phyloP scores from a whole-genome alignment of 1,284 basidiomycete species.

The Cystobasidium pallidum region DNA sequence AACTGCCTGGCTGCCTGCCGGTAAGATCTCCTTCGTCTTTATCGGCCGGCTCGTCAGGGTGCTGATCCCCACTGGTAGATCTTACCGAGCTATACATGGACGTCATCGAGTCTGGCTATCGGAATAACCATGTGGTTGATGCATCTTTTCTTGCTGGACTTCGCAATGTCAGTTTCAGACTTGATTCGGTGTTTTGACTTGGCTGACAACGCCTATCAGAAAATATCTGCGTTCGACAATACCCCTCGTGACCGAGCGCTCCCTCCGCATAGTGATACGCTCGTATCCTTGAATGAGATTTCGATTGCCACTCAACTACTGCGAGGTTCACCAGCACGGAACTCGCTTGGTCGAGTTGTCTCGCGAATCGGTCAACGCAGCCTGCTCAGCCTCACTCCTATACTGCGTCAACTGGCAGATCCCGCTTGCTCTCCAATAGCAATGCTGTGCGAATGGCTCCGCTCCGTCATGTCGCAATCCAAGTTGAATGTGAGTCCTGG shows the following conservation, averaged over 20 bases:
- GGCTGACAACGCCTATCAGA: background rate
- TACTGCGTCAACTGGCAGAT: background rate
- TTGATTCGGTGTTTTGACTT: background rate
- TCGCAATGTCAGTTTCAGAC: background rate
- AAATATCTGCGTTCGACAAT: background rate
- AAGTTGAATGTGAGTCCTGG: background rate
- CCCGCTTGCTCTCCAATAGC: background rate
- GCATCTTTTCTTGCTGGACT: background rate
- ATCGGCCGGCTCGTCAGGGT: background rate
- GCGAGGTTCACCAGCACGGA: background rate
- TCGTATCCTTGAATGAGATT: slow-evolving; percentile 1
- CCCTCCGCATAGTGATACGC: background rate
- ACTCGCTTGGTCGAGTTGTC: background rate
- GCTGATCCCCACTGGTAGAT: background rate
- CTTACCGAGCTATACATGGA: slow-evolving; percentile 7
- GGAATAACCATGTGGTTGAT: background rate
- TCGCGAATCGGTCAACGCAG: slow-evolving; percentile 1
- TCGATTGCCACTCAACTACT: background rate
- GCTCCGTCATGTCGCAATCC: background rate
- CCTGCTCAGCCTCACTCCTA: background rate
- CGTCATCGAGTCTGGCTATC: background rate
- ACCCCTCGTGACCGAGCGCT: background rate
- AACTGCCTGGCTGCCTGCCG: background rate
- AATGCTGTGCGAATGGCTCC: background rate
- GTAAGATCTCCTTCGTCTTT: background rate